These are phyloP conservation scores for Lasiodiplodia sp. DNA, from an alignment of 2,329 filamentous ascomycete genomes.

Conservation along the genomic window DNA sequence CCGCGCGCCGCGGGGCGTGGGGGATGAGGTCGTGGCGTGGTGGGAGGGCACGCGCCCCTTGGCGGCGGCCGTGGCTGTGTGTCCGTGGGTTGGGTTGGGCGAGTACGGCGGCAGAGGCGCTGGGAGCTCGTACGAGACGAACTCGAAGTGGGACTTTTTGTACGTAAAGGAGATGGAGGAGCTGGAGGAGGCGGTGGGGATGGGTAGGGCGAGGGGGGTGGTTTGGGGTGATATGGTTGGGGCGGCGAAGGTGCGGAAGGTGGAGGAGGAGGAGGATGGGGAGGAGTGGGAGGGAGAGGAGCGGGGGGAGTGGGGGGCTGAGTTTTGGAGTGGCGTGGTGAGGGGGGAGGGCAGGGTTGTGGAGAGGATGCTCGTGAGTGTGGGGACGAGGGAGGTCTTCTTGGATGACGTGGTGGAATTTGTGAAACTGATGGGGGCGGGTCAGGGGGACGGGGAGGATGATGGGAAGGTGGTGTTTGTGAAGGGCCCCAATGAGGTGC, in stretches of 20 bases:
- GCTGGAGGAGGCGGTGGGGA: neutral
- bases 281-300: neutral
- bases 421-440: conserved; percentile 9
- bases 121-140: neutral
- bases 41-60: neutral
- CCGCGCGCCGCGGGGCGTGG: neutral
- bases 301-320: neutral
- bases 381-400: conserved; percentile 21
- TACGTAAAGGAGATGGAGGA: neutral
- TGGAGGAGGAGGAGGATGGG: neutral
- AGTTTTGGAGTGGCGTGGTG: conserved; percentile 13
- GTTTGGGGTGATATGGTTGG: conserved; percentile 14
- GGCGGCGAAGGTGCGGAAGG: neutral
- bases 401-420: conserved; percentile 12
- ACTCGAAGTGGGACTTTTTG: conserved; percentile 11
- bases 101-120: neutral
- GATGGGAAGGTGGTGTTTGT: conserved; percentile 4
- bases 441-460: neutral
- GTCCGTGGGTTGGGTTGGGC: conserved; percentile 3
- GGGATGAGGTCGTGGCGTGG: neutral
- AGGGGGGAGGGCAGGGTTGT: neutral
- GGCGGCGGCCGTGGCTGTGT: conserved; percentile 1
- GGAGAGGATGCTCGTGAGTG: conserved; percentile 9
- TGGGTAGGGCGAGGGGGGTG: neutral
- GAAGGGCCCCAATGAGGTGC: conserved; percentile 8